Evolutionary conservation across 176 grass and related monocot species (phyloP), one percentile per base, ranked within the genome.

Genomic region (Canna indica): DNA sequence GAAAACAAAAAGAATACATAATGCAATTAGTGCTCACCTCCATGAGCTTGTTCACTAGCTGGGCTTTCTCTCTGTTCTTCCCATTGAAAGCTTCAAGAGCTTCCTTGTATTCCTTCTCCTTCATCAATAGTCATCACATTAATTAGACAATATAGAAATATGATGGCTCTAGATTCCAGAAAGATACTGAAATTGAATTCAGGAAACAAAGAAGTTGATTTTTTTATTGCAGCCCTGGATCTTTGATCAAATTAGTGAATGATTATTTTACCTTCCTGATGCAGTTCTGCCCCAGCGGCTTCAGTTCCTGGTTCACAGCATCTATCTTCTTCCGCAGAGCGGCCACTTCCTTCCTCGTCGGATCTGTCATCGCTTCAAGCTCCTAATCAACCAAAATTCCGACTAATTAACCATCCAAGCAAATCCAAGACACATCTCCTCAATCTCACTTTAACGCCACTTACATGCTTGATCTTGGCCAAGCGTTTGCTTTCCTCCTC

Each of bases 71-170:
- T 71, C 90, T 93, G 75, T 77, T 99, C 81, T 88, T 99, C 14
- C 90, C 94, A 76, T 93, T 87, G 77, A 88, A 99, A 31, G 84
- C 72, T 57, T 99, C 94, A 41, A 93, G 82, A 46, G 81, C 76
- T 78, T 90, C 86, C 68, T 82, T 93, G 78, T 93, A 99, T 60
- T 99, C 90, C 59, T 99, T 93, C 76, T 99, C 94, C 94, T 96
- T 73, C 59, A 76, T 36, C 39, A 59, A 73, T 20, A 56, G n/a
- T n/a, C 52, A 24, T n/a, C 17, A 24, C 52, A 56, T n/a, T 7
- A n/a, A 46, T 12, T 46, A n/a, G n/a, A n/a, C n/a, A n/a, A 12
- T 7, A 12, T 1, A 46, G 12, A 7, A 7, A 46, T 46, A 1
- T 46, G 44, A 12, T 12, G 7, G 9, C 44, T 12, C 9, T 46